Evolutionary conservation across 257 asterid genomes (phyloP).

Genomic region (Datura wrightii): DNA sequence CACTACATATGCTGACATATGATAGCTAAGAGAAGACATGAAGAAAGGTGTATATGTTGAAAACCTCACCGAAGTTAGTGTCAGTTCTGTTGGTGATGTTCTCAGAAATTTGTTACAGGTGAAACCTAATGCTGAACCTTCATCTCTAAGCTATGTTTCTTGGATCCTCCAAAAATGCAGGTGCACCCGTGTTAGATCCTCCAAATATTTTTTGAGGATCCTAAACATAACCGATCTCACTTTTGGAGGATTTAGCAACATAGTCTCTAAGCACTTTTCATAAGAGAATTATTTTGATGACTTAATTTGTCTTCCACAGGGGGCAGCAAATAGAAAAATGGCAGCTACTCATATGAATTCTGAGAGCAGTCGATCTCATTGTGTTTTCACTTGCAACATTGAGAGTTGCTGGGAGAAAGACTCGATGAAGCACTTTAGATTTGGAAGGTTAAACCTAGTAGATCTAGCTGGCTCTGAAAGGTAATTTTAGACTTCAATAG

Average conservation of each 20-base stretch:
- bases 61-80: conserved; percentile 72
- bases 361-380: conserved; percentile 91
- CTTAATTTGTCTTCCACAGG: conserved; percentile 50
- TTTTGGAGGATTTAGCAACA: conserved; percentile 21
- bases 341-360: conserved; percentile 86
- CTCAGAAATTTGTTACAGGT: conserved; percentile 78
- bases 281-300: conserved; percentile 33
- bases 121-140: conserved; percentile 43
- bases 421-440: conserved; percentile 75
- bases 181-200: neutral
- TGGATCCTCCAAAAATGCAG: neutral
- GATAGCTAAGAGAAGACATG: conserved; percentile 83
- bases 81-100: conserved; percentile 69
- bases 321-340: conserved; percentile 82
- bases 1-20: conserved; percentile 25
- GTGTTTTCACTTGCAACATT: conserved; percentile 85
- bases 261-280: neutral
- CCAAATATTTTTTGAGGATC: conserved; percentile 11
- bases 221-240: neutral
- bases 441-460: conserved; percentile 82
- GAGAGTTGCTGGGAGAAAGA: conserved; percentile 91
- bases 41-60: conserved; percentile 89
- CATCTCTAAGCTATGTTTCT: conserved; percentile 28
- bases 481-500: conserved; percentile 42
- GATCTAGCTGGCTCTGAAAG: conserved; percentile 96